Evolutionary conservation across 306 rosid species (phyloP).

Genomic region (Quercus glauca): DNA sequence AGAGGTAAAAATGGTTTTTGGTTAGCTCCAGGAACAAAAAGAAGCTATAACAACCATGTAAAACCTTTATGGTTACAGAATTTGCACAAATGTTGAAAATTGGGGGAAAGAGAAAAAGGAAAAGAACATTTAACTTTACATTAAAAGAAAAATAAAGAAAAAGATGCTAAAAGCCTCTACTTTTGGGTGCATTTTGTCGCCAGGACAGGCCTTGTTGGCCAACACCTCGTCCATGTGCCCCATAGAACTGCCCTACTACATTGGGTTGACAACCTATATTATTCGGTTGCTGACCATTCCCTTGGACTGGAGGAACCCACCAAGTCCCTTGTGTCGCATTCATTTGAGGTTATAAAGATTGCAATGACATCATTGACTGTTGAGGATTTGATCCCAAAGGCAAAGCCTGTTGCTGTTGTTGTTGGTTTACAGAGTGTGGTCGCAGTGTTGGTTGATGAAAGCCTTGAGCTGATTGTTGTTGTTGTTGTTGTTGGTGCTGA

Average conservation of each 20-base stretch:
- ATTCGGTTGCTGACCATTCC: slow-evolving; percentile 23
- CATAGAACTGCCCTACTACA: slow-evolving; percentile 40
- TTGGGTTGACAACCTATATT: slow-evolving; percentile 24
- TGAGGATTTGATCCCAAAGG: slow-evolving; percentile 15
- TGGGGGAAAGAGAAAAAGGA: neutral
- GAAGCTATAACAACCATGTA: neutral
- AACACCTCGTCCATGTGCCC: slow-evolving; percentile 26
- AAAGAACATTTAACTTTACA: slow-evolving; percentile 7
- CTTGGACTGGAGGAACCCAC: slow-evolving; percentile 47
- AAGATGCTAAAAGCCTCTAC: slow-evolving; percentile 47
- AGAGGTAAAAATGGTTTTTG: neutral
- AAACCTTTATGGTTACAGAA: slow-evolving; percentile 28
- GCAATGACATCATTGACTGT: slow-evolving; percentile 26
- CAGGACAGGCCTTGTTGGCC: slow-evolving; percentile 41
- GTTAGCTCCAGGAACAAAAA: neutral
- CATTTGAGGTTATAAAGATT: slow-evolving; percentile 29
- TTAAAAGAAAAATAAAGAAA: neutral
- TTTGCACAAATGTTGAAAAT: slow-evolving; percentile 17
- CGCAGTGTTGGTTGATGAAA: slow-evolving; percentile 30
- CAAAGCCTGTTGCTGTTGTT: neutral
- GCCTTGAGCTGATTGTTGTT: slow-evolving; percentile 32
- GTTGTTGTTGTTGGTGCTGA: slow-evolving; percentile 32
- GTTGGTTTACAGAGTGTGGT: slow-evolving; percentile 47
- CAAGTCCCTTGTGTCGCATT: slow-evolving; percentile 35
- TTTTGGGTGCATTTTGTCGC: slow-evolving; percentile 58